phyloP scores from a whole-genome alignment of 371 early-diverging fungal species.

The Rhizopus stolonifer region DNA sequence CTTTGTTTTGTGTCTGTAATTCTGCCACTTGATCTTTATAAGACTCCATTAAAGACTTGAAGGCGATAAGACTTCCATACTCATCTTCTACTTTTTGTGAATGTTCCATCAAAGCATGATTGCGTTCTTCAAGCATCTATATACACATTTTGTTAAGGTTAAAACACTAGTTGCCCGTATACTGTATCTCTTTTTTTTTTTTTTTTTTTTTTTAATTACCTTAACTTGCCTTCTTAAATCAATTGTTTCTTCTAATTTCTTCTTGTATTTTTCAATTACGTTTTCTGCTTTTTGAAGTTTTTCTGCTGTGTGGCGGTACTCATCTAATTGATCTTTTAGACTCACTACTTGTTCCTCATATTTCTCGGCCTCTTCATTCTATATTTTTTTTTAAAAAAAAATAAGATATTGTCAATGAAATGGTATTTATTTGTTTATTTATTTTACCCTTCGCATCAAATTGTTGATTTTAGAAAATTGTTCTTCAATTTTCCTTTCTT shows the following conservation, averaged over 20 bases:
- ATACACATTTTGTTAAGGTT: too few species aligned
- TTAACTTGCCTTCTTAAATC: conserved; percentile 80
- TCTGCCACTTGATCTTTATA: conserved; percentile 80
- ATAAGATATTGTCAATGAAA: too few species aligned
- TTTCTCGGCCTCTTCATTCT: conserved; percentile 56
- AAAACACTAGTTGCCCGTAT: neutral
- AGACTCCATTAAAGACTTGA: conserved; percentile 81
- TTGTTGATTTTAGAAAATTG: conserved; percentile 64
- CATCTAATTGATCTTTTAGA: conserved; percentile 87
- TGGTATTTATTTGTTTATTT: too few species aligned
- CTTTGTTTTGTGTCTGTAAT: conserved; percentile 72
- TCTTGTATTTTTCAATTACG: conserved; percentile 92
- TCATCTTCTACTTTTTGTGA: conserved; percentile 83
- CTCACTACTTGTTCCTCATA: conserved; percentile 69
- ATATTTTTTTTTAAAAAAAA: neutral
- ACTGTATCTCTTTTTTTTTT: neutral
- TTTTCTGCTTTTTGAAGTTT: conserved; percentile 91
- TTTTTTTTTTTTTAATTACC: too few species aligned
- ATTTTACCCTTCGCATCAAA: conserved; percentile 57
- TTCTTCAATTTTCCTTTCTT: conserved; percentile 62
- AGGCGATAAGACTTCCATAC: conserved; percentile 73
- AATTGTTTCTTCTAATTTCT: conserved; percentile 84
- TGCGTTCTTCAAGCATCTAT: conserved; percentile 77
- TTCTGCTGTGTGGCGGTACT: conserved; percentile 85
- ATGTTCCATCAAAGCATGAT: conserved; percentile 61